Evolutionary conservation across 2,329 filamentous ascomycete species (phyloP).

Genomic region (Beauveria medogensis): DNA sequence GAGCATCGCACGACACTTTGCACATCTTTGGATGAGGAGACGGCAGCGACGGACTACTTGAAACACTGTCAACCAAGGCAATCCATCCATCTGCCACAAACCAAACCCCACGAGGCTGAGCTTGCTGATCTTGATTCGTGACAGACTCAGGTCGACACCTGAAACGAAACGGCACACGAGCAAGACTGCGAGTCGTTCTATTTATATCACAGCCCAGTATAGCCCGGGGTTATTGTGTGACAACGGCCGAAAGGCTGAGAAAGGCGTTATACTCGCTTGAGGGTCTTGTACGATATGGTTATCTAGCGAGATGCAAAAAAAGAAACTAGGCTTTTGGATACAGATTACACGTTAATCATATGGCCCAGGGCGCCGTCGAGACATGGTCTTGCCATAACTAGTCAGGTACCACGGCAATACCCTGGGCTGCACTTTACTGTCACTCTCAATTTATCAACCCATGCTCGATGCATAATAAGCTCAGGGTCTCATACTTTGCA

Average conservation of each 20-base stretch:
- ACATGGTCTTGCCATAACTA: background rate
- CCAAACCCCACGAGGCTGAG: background rate
- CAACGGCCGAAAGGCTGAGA: no score
- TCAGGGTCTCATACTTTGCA: background rate
- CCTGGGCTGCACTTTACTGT: no score
- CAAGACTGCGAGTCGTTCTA: background rate
- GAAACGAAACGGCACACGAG: slow-evolving; percentile 5
- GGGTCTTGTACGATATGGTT: no score
- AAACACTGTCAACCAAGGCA: background rate
- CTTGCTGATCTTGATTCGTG: slow-evolving; percentile 1
- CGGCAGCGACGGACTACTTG: background rate
- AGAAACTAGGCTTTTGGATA: background rate
- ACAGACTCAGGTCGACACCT: slow-evolving; percentile 10
- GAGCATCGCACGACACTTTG: background rate
- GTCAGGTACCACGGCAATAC: no score
- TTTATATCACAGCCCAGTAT: background rate
- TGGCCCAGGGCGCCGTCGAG: background rate
- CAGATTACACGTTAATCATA: background rate
- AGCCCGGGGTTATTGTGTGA: background rate
- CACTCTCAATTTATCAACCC: background rate
- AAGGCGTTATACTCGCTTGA: no score
- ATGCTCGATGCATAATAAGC: background rate
- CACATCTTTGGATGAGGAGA: background rate
- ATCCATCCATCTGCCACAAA: background rate
- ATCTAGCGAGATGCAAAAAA: background rate